Percentiles rank a stretch among this genome's conserved stretches.
These are phyloP conservation scores for Phytophthora tubulina DNA, from an alignment of 352 stramenopile genomes.

Conservation along the genomic window DNA sequence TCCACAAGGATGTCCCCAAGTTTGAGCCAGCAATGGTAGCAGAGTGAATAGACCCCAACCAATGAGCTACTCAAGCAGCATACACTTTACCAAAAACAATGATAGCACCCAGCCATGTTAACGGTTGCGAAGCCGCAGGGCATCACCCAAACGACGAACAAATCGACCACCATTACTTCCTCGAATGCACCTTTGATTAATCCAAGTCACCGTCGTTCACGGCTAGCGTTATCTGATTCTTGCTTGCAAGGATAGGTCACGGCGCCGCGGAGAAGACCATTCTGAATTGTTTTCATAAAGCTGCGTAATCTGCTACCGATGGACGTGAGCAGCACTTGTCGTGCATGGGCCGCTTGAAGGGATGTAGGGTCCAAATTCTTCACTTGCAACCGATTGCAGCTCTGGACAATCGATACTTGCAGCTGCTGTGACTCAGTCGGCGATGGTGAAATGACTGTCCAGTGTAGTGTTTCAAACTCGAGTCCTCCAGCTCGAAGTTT, in stretches of 20 bases:
- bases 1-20: no score
- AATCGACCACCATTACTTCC: no score
- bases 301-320: conserved; percentile 15
- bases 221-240: no score
- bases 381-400: conserved; percentile 15
- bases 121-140: no score
- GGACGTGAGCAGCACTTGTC: conserved; percentile 6
- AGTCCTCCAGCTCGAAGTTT: conserved; percentile 3
- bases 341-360: neutral
- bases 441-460: conserved; percentile 18
- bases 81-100: no score
- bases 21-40: no score
- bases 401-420: conserved; percentile 12
- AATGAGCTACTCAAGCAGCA: no score
- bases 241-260: neutral
- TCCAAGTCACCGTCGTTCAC: no score
- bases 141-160: no score
- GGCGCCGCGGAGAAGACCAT: conserved; percentile 1
- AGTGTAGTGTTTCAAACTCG: conserved; percentile 24
- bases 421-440: neutral
- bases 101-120: no score
- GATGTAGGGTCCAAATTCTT: conserved; percentile 17
- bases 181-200: no score
- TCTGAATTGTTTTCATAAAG: conserved; percentile 20
- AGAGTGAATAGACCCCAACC: no score